Conservation (phyloP, 176 grass and related monocot species). For the Eragrostis nindensis region DNA sequence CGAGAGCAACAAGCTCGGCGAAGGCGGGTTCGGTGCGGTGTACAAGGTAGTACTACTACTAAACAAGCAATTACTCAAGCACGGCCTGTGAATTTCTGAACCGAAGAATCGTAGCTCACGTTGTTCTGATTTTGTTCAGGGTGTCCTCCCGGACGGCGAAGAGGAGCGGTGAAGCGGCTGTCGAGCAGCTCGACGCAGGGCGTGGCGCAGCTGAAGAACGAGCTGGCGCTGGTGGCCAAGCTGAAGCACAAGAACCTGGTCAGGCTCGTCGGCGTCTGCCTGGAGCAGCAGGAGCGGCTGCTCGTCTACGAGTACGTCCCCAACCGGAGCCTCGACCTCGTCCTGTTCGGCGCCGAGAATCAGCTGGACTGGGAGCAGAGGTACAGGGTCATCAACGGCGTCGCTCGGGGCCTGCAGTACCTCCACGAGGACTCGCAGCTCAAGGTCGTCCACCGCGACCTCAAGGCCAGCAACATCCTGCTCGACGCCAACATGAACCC, state of each 20-base stretch:
- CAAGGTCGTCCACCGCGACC: too few species aligned
- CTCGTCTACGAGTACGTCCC: slow-evolving; percentile 38
- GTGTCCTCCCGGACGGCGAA: slow-evolving; percentile 21
- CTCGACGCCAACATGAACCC: too few species aligned
- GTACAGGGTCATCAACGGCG: too few species aligned
- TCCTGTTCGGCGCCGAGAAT: background rate
- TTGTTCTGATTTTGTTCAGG: background rate
- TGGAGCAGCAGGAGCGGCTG: slow-evolving; percentile 31
- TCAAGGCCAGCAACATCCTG: too few species aligned
- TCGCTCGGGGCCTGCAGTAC: too few species aligned
- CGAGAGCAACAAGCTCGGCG: slow-evolving; percentile 32
- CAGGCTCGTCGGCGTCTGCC: slow-evolving; percentile 30
- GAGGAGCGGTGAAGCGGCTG: slow-evolving; percentile 42
- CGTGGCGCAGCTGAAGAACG: slow-evolving; percentile 39
- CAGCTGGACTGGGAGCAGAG: background rate
- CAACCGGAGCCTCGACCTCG: slow-evolving; percentile 31
- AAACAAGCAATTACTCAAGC: background rate
- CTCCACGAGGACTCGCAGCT: too few species aligned
- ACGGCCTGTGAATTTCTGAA: background rate
- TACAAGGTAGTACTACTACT: slow-evolving; percentile 41
- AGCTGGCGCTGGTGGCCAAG: slow-evolving; percentile 33
- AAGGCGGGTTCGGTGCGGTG: slow-evolving; percentile 48
- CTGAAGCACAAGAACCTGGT: slow-evolving; percentile 46
- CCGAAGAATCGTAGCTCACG: background rate
- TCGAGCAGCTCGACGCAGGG: slow-evolving; percentile 15